These are phyloP conservation scores for Lipomyces sp. DNA, from an alignment of 805 yeast species.

Conservation along the genomic window DNA sequence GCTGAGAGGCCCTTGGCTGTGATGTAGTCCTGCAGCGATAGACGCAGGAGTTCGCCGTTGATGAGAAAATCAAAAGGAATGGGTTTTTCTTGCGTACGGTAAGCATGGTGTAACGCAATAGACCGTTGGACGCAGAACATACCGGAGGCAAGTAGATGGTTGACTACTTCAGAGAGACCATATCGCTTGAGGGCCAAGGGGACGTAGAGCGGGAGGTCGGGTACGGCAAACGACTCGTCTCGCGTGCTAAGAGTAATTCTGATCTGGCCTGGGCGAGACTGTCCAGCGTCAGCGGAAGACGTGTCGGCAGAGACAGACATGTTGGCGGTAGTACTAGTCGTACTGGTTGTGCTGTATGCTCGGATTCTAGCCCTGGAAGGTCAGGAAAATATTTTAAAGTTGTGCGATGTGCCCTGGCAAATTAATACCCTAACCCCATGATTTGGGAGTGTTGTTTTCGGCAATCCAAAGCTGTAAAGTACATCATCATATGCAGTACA, in stretches of 20 bases:
- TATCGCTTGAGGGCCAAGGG: slow-evolving; percentile 83
- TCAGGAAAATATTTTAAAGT: too few relatives aligned
- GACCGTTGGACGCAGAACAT: background rate
- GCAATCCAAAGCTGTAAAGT: too few relatives aligned
- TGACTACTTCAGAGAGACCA: slow-evolving; percentile 92
- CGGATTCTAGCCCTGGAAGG: too few relatives aligned
- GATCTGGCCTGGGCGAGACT: slow-evolving; percentile 48
- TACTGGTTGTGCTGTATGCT: too few relatives aligned
- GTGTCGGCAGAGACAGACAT: background rate
- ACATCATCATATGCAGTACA: too few relatives aligned
- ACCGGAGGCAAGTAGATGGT: slow-evolving; percentile 63
- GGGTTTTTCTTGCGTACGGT: slow-evolving; percentile 44
- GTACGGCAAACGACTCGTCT: slow-evolving; percentile 69
- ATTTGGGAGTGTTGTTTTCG: too few relatives aligned
- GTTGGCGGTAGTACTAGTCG: background rate
- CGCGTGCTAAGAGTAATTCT: slow-evolving; percentile 68
- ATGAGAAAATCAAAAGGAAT: slow-evolving; percentile 91
- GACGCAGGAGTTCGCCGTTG: slow-evolving; percentile 67
- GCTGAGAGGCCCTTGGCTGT: slow-evolving; percentile 71
- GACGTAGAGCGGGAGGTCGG: slow-evolving; percentile 79
- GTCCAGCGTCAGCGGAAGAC: background rate
- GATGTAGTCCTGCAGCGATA: slow-evolving; percentile 76
- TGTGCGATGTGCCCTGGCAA: too few relatives aligned
- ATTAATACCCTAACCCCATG: too few relatives aligned
- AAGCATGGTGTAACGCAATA: background rate